Base-by-base conservation (phyloP, 169 alveolate genomes). In the Eimeria necatrix region DNA sequence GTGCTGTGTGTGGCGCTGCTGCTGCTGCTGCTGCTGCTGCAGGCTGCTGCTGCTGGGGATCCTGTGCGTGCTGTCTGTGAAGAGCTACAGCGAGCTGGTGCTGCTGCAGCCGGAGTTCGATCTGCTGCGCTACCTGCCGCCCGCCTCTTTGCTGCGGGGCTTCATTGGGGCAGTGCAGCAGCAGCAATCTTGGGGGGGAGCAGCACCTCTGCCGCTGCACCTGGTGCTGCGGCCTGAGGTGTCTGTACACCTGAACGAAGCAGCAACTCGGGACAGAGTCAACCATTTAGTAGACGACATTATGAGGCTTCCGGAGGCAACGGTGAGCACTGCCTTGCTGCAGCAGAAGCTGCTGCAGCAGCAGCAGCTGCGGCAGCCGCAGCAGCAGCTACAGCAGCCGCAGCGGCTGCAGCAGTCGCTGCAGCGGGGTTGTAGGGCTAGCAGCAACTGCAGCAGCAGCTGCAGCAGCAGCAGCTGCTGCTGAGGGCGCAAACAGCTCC, bases 1-100 rank as follows among this genome's bases (percentile, higher is more conserved):
- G 1, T 68, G 78, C 78, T 12, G 78, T 24, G 12, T 16, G 41
- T 68, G 78, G 41, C n/a, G 78, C 70, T 80, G 88, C 88, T 80
- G 68, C 49, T 80, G 88, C 70, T 80, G 68, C 70, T 80, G 68
- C 70, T 48, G 70, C 88, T 80, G 88, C 70, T 80, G 88, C 88
- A 80, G 88, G 49, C 26, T 80, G 46, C n/a, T 80, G 6, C 70
- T 80, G 48, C 48, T 80, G 49, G 20, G 10, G 46, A 4, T 51
- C 0, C 70, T 80, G 48, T 80, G 88, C 49, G 26, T 80, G 14
- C 60, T 80, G 18, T 48, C 88, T 10, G 8, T 80, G 51, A 80
- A 48, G 88, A 10, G 71, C 41, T 80, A 80, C 88, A 48, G 71
- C 48, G 60, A 20, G 46, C 7, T 80, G 88, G 70, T 48, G 88